Evolutionary conservation across 2,329 filamentous ascomycete species (phyloP).

Genomic region (Fusarium sp.): DNA sequence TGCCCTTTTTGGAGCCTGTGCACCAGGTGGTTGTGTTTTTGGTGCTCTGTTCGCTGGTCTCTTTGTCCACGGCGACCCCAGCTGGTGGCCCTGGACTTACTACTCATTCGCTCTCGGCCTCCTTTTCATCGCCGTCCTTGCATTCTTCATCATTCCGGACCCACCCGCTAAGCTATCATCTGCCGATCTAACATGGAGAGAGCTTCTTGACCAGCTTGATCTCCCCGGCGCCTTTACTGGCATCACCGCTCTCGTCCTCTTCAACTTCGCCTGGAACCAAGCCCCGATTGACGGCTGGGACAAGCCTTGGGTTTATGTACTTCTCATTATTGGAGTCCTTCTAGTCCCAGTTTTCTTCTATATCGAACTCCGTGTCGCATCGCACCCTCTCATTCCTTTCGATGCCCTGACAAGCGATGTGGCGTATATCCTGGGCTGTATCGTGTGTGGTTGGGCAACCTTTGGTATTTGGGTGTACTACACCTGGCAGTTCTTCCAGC

Average conservation of each 20-base stretch:
- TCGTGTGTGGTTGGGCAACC: constrained; percentile 66
- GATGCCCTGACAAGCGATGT: constrained; percentile 58
- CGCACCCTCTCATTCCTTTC: constrained; percentile 69
- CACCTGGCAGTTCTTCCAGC: constrained; percentile 62
- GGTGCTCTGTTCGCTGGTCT: constrained; percentile 58
- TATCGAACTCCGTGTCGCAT: constrained; percentile 63
- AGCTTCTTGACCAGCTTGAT: constrained; percentile 53
- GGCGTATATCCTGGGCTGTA: constrained; percentile 68
- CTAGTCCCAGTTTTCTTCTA: constrained; percentile 68
- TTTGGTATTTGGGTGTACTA: constrained; percentile 69
- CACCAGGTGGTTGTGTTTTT: constrained; percentile 60
- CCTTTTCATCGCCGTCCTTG: constrained; percentile 50
- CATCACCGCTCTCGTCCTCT: constrained; percentile 67
- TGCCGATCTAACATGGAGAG: constrained; percentile 9
- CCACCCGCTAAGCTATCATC: constrained; percentile 39
- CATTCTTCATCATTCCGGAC: constrained; percentile 53
- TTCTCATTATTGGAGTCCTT: constrained; percentile 68
- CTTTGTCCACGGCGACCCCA: constrained; percentile 51
- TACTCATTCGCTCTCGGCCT: constrained; percentile 58
- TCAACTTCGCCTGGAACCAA: constrained; percentile 78
- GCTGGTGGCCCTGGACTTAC: constrained; percentile 64
- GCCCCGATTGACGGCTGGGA: constrained; percentile 71
- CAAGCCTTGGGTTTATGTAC: constrained; percentile 65
- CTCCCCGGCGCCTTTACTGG: constrained; percentile 59
- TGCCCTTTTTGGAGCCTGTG: constrained; percentile 60